Evolutionary conservation across 2,329 filamentous ascomycete genomes (phyloP), one percentile per base, ranked within the genome.

Genomic region (Curvularia lunata): DNA sequence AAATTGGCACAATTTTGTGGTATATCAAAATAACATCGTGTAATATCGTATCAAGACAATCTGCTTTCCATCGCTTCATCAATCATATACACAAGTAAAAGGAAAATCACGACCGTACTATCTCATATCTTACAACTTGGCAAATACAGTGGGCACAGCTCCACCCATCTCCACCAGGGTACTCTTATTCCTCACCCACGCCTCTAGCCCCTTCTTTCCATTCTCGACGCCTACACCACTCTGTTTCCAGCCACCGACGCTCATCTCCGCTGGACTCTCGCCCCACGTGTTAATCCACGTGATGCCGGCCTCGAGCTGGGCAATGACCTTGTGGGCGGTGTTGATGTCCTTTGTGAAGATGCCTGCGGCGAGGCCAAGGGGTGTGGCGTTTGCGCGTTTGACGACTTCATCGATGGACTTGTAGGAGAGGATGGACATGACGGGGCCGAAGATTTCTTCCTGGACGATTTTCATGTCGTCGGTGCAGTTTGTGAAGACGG

Each of bases 211-310:
- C 68, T 85, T 86, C 57, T 87, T 82, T 3, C 92, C 92, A 75
- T 97, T 97, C 82, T 96, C 92, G 1, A 96, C 88, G 0, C 92
- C 92, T 9, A 96, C 79, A 32, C 92, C 92, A 73, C 91, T 96
- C 83, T 90, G 84, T 81, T 96, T 96, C 92, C 92, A 96, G 0
- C 92, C 92, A 9, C 92, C 92, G 0, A 96, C 92, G 2, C 90
- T 89, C 92, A 96, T 96, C 81, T 96, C 92, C 0, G 92, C 91
- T 0, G 92, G 92, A 48, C 85, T 89, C 80, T 96, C 92, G n/a
- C 92, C 92, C 92, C 92, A 96, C 0, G 91, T 92, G 75, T 96
- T 96, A 51, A 96, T 84, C 92, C 92, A 96, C 1, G 91, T 96
- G 70, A 96, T 96, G 32, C 92, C 92, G 0, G 91, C 91, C 72